Conservation (phyloP, 495 filamentous ascomycete species). For the Podospora tetraspora region DNA sequence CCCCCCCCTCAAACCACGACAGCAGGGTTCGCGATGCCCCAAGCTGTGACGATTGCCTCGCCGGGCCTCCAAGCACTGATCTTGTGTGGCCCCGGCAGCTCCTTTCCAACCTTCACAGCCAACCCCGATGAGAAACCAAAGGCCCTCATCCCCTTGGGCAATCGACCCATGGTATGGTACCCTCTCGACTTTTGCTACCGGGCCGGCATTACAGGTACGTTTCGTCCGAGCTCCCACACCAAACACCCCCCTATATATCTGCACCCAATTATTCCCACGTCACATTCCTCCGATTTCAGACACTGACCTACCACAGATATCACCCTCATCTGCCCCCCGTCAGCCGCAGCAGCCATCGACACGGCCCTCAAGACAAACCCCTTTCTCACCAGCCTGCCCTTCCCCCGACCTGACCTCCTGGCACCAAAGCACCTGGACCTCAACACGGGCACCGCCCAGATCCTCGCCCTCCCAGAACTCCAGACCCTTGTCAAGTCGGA, state of each 20-base stretch:
- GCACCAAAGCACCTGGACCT: slow-evolving; percentile 66
- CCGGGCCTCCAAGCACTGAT: slow-evolving; percentile 91
- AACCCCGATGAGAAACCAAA: slow-evolving; percentile 87
- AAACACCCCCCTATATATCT: neutral
- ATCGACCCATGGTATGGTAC: slow-evolving; percentile 95
- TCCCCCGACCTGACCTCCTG: slow-evolving; percentile 67
- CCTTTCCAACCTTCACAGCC: slow-evolving; percentile 85
- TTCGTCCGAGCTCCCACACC: neutral
- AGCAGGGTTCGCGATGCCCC: slow-evolving; percentile 51
- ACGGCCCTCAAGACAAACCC: slow-evolving; percentile 81
- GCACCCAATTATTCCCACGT: neutral
- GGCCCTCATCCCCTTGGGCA: slow-evolving; percentile 84
- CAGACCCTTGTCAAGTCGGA: slow-evolving; percentile 67
- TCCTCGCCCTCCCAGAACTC: slow-evolving; percentile 76
- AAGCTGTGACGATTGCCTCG: slow-evolving; percentile 61
- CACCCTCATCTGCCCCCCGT: slow-evolving; percentile 73
- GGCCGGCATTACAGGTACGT: slow-evolving; percentile 71
- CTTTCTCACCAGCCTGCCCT: slow-evolving; percentile 73
- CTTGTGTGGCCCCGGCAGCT: slow-evolving; percentile 84
- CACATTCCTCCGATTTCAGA: slow-evolving; percentile 7
- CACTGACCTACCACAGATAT: slow-evolving; percentile 55
- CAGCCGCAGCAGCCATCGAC: slow-evolving; percentile 63
- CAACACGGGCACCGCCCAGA: slow-evolving; percentile 80
- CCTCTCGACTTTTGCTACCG: slow-evolving; percentile 85
- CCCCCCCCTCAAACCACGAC: neutral